Evolutionary conservation across 495 filamentous ascomycete species (phyloP).

Genomic region (Penicillium pulvis): DNA sequence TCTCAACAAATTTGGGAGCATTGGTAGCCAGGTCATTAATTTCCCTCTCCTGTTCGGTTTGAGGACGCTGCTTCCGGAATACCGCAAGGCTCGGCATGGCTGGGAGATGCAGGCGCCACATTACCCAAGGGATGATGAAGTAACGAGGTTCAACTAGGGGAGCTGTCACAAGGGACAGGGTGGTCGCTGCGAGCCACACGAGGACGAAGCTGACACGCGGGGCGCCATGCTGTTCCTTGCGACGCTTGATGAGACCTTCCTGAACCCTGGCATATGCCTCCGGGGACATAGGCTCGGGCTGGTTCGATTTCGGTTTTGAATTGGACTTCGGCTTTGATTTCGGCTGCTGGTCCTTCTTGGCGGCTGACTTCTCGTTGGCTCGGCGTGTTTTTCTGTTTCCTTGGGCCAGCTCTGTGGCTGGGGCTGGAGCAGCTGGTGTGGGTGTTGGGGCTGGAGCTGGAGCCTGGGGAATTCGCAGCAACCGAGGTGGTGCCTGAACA

Average conservation of each 20-base stretch:
- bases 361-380: slow-evolving; percentile 26
- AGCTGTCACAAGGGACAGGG: slow-evolving; percentile 79
- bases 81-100: slow-evolving; percentile 36
- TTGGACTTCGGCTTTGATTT: slow-evolving; percentile 9
- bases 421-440: slow-evolving; percentile 4
- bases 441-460: slow-evolving; percentile 12
- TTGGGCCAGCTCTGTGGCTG: slow-evolving; percentile 21
- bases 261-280: slow-evolving; percentile 39
- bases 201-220: slow-evolving; percentile 57
- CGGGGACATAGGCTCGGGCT: slow-evolving; percentile 29
- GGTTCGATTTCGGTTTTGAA: slow-evolving; percentile 3
- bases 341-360: slow-evolving; percentile 21
- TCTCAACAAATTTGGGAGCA: slow-evolving; percentile 66
- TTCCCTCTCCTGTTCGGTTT: slow-evolving; percentile 28
- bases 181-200: slow-evolving; percentile 71
- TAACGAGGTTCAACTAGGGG: slow-evolving; percentile 94
- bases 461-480: slow-evolving; percentile 26
- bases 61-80: slow-evolving; percentile 26
- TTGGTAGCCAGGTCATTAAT: slow-evolving; percentile 35
- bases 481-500: slow-evolving; percentile 24
- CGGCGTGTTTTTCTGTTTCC: slow-evolving; percentile 31
- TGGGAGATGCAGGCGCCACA: slow-evolving; percentile 85
- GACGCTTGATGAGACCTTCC: slow-evolving; percentile 37
- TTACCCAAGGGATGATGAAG: slow-evolving; percentile 91
- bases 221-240: slow-evolving; percentile 30